Base-by-base conservation (phyloP, 2,329 filamentous ascomycete genomes). In the Talaromyces albobiverticillius region DNA sequence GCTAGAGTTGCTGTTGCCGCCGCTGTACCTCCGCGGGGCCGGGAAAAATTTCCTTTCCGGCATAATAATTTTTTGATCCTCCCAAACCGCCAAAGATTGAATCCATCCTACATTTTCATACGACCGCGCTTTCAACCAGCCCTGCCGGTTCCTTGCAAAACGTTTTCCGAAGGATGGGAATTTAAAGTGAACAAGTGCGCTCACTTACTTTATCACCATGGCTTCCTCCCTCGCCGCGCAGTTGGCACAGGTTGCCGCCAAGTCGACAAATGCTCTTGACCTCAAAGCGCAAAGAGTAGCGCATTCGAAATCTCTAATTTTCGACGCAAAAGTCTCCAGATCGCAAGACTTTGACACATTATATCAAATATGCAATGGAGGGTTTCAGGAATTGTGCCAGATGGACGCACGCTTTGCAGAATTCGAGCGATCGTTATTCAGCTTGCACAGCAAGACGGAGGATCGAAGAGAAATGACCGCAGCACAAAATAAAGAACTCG, bases 221-320 rank as follows among this genome's bases (percentile, higher is more conserved):
- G 81, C 87, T 64, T 90, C 91, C 57, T 87, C 90, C 68, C 87
- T 99, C 63, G 89, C 93, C 75, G 86, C 90, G 77, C 95, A 99
- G 82, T 80, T 99, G 78, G 90, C 92, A 79, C 86, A 90, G 70
- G 92, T 99, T 69, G 90, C 92, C 63, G 86, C 88, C 61, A 89
- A 89, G 67, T 95, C 90, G 64, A 95, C 92, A 64, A 87, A 92
- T 69, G 88, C 93, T 62, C 83, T 97, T 66, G 90, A 97, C 70
- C 82, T 96, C 64, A 96, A 95, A 75, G 90, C 92, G 65, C 91
- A 96, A 76, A 93, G 91, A 73, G 84, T 88, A 57, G 85, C 90
- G 59, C 94, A 99, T 75, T 90, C 90, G 60, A 93, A 96, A 73
- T 99, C 94, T 51, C 78, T 99, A 58, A 89, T 99, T 56, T 99